Percentiles rank a stretch among this genome's conserved stretches.
Evolutionary conservation across 2,329 filamentous ascomycete genomes (phyloP).

Genomic region (Elsinoe australis): DNA sequence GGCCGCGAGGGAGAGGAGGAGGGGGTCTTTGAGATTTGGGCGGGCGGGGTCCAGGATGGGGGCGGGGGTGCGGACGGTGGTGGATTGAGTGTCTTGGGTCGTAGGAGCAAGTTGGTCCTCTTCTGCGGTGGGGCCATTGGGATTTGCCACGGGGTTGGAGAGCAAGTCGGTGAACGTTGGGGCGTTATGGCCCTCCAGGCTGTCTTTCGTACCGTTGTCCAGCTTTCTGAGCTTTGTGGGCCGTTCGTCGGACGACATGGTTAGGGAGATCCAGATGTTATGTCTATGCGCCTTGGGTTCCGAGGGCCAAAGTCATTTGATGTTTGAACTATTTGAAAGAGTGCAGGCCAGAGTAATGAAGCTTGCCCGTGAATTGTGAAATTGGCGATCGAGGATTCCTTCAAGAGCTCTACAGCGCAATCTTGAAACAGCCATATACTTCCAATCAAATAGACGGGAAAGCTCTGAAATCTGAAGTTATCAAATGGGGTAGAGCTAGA

Average conservation of each 20-base stretch:
- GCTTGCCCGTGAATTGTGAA: too few relatives aligned
- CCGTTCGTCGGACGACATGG: conserved; percentile 50
- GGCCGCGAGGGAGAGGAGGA: conserved; percentile 7
- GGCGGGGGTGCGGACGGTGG: neutral
- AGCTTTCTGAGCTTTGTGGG: conserved; percentile 50
- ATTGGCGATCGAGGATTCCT: too few relatives aligned
- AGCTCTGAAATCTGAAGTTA: too few relatives aligned
- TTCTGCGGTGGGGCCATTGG: conserved; percentile 3
- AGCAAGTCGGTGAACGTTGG: neutral
- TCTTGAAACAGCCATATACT: too few relatives aligned
- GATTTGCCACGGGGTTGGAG: conserved; percentile 15
- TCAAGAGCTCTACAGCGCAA: too few relatives aligned
- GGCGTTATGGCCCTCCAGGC: neutral
- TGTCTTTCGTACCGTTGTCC: conserved; percentile 28
- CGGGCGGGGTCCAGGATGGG: neutral
- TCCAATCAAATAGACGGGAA: too few relatives aligned
- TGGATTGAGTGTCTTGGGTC: neutral
- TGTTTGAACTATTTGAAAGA: neutral
- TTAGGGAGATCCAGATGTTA: conserved; percentile 17
- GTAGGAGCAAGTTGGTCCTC: too few relatives aligned
- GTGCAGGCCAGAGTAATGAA: too few relatives aligned
- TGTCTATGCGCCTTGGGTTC: too few relatives aligned
- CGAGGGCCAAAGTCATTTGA: too few relatives aligned
- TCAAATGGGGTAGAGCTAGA: too few relatives aligned
- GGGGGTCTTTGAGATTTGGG: conserved; percentile 4